Base-by-base conservation (phyloP, 2,329 filamentous ascomycete genomes). In the Xylariomycetidae sp. region DNA sequence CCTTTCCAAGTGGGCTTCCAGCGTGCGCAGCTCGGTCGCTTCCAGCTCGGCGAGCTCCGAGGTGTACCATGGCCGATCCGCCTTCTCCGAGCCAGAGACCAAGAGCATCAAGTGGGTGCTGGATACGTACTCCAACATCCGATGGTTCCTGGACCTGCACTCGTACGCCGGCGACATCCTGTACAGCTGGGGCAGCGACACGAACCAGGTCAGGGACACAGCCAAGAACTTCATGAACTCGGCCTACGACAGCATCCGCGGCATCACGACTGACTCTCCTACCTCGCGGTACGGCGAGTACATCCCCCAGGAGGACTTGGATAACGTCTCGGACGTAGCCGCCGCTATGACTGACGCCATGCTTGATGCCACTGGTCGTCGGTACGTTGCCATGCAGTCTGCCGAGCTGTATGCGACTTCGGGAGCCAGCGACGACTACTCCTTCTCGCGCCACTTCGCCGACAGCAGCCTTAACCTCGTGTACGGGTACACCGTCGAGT, bases 111-210 rank as follows among this genome's bases (percentile, higher is more conserved):
- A 66, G 37, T 75, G 69, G 57, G 52, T 74, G 6, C 58, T 77
- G 48, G 63, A 71, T 43, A 59, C 62, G 17, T 71, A 68, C 53
- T 52, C 59, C 30, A 64, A 65, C 27, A 55, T 79, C 28, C 61
- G 67, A 17, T 79, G 73, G 72, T 75, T 74, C 50, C 56, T 77
- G 38, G 75, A 80, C 42, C 61, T 79, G 27, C 75, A 80, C 61
- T 75, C 72, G 1, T 70, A 62, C 17, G 61, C 63, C 1, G 71
- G 69, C 3, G 59, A 67, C 19, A 58, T 80, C 13, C 54, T 79
- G 11, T 77, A 77, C 54, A 64, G 60, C 34, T 79, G 74, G 74
- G 74, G 74, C 15, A 69, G 72, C 41, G 73, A 78, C 42, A 62
- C 69, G 29, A 58, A 67, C 36, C 74, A 78, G 53, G 57, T 55